Conservation (phyloP, 2,329 filamentous ascomycete species). For the Talaromyces sp. region DNA sequence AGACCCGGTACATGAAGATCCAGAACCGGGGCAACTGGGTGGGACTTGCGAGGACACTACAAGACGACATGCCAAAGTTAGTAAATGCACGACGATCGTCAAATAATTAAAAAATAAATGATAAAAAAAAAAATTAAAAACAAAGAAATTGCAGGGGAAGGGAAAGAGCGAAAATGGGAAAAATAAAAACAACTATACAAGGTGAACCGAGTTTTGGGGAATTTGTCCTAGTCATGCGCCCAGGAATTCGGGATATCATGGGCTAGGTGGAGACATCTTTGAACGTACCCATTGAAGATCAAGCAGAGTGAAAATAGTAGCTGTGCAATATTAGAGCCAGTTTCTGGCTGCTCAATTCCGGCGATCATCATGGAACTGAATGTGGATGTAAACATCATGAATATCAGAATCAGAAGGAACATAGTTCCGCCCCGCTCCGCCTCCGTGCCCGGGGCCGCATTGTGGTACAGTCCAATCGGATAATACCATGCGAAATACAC, state of each 20-base stretch:
- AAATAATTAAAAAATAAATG: too few relatives aligned
- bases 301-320: slow-evolving; percentile 62
- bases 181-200: not conserved
- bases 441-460: slow-evolving; percentile 43
- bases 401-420: slow-evolving; percentile 65
- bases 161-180: too few relatives aligned
- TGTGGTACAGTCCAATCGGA: slow-evolving; percentile 54
- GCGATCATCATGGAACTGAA: slow-evolving; percentile 76
- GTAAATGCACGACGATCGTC: not conserved
- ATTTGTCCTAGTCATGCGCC: too few relatives aligned
- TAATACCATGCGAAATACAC: slow-evolving; percentile 72
- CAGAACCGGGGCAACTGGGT: slow-evolving; percentile 68
- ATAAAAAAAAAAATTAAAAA: not conserved
- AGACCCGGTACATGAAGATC: slow-evolving; percentile 75
- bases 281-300: slow-evolving; percentile 51
- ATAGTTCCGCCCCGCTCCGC: slow-evolving; percentile 64
- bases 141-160: not conserved
- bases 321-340: slow-evolving; percentile 65
- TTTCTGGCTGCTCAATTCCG: slow-evolving; percentile 68
- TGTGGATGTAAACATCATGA: slow-evolving; percentile 72
- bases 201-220: not conserved
- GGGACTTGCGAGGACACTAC: slow-evolving; percentile 56
- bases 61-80: slow-evolving; percentile 30
- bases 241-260: not conserved
- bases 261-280: not conserved